A percentile compares a stretch with the other conserved stretches of the same genome.
These are phyloP conservation scores for Corymbia calophylla DNA, from an alignment of 441 rosid species.

Conservation along the genomic window DNA sequence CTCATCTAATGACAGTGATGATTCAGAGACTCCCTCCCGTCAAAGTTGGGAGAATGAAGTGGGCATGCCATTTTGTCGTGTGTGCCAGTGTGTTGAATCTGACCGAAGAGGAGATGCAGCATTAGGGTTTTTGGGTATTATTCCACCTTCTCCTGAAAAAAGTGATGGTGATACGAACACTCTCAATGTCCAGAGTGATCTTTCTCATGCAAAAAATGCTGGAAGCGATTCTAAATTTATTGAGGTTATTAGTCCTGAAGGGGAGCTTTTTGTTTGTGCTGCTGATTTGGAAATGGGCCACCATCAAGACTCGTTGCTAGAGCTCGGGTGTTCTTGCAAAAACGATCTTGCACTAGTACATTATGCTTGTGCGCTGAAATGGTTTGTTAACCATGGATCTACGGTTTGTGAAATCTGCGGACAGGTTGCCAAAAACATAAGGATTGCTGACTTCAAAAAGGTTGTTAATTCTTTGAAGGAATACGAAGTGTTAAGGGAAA, in stretches of 20 bases:
- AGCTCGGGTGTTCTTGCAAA: slow-evolving; percentile 91
- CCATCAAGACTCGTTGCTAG: slow-evolving; percentile 45
- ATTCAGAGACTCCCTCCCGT: slow-evolving; percentile 31
- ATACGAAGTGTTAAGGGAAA: slow-evolving; percentile 66
- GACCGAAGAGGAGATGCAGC: slow-evolving; percentile 85
- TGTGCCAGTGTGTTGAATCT: slow-evolving; percentile 89
- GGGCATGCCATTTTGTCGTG: slow-evolving; percentile 74
- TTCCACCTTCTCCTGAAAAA: slow-evolving; percentile 40
- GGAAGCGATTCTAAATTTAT: slow-evolving; percentile 41
- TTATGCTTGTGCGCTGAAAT: slow-evolving; percentile 89
- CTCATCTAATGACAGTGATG: slow-evolving; percentile 32
- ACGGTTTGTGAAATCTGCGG: slow-evolving; percentile 90
- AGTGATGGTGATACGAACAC: slow-evolving; percentile 21
- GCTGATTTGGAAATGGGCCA: slow-evolving; percentile 70
- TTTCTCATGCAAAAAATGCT: slow-evolving; percentile 18
- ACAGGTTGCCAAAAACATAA: slow-evolving; percentile 47
- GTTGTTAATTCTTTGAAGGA: slow-evolving; percentile 65
- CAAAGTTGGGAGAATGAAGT: slow-evolving; percentile 67
- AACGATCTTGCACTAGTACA: slow-evolving; percentile 84
- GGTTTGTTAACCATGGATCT: slow-evolving; percentile 94
- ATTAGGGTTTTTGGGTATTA: slow-evolving; percentile 65
- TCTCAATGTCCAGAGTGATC: slow-evolving; percentile 15
- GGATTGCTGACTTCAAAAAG: slow-evolving; percentile 47
- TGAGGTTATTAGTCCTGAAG: slow-evolving; percentile 75
- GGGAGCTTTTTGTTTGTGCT: slow-evolving; percentile 73